Conservation (phyloP, 2,329 filamentous ascomycete species). For the Arthrinium phaeospermum region DNA sequence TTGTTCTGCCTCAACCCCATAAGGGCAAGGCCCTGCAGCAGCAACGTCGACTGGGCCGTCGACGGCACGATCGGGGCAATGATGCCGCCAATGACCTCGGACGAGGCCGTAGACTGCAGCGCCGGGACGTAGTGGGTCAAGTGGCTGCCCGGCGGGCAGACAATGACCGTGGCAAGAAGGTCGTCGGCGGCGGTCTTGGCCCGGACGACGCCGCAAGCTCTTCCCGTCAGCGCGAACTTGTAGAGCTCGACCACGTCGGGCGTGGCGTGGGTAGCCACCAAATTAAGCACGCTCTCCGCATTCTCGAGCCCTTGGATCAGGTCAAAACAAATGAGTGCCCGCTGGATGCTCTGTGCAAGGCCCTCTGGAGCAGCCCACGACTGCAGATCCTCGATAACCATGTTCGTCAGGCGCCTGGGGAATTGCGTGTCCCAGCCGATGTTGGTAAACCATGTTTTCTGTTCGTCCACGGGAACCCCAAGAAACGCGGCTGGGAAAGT, state of each 20-base stretch:
- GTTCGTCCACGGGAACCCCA: constrained; percentile 72
- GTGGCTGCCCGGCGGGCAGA: constrained; percentile 73
- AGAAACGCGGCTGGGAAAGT: constrained; percentile 85
- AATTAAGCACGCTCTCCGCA: constrained; percentile 73
- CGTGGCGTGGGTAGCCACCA: constrained; percentile 75
- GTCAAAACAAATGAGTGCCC: constrained; percentile 79
- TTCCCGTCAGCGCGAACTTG: constrained; percentile 73
- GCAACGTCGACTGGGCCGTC: constrained; percentile 69
- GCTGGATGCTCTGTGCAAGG: constrained; percentile 74
- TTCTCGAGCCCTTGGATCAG: constrained; percentile 82
- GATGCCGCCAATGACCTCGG: constrained; percentile 71
- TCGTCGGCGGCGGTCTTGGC: constrained; percentile 73
- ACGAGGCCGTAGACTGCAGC: constrained; percentile 61
- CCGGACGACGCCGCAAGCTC: constrained; percentile 80
- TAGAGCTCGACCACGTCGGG: constrained; percentile 83
- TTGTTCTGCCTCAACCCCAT: constrained; percentile 86
- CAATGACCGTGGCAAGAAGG: constrained; percentile 80
- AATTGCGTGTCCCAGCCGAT: constrained; percentile 82
- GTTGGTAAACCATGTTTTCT: constrained; percentile 84
- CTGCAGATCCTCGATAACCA: constrained; percentile 74
- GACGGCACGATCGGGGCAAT: constrained; percentile 79
- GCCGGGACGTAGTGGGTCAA: constrained; percentile 74
- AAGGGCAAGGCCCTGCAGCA: constrained; percentile 78
- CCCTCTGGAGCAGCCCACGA: constrained; percentile 80
- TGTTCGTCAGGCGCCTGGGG: constrained; percentile 64